Evolutionary conservation across 805 yeast species (phyloP), one percentile per base, ranked within the genome.

Genomic region (Lachancea dasiensis): DNA sequence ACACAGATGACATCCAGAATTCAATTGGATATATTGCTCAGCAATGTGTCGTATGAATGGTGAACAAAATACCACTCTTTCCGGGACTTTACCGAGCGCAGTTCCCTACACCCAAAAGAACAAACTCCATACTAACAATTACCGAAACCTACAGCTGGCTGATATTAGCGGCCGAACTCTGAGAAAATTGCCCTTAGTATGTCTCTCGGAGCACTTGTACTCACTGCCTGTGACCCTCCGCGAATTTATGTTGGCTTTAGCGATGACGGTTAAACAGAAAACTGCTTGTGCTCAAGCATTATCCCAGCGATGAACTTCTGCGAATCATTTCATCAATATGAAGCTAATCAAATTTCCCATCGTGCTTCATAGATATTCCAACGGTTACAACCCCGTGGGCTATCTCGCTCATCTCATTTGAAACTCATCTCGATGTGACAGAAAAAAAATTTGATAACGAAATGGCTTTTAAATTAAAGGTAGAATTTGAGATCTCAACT

Each of bases 121-220:
- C n/a, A n/a, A n/a, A n/a, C n/a, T n/a, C n/a, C n/a, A n/a, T 16
- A 33, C 34, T 28, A 31, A 36, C 36, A 10, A n/a, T 19, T 21
- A 19, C 6, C 15, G 18, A 13, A 30, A 6, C 7, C 7, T 14
- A 17, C 20, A 56, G 63, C 34, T 33, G 1, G 15, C 44, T 13
- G 41, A 48, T 4, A 31, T 55, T 9, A 59, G 61, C 41, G 64
- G 64, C n/a, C 50, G 64, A 35, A 48, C 47, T 1, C 36, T 56
- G 7, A 43, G 55, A 18, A 58, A 58, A 36, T 23, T 59, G 9
- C 60, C 64, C 3, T 35, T 59, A 19, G 30, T 41, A 5, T 52
- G 60, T 26, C 41, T 59, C 3, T 54, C 64, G 2, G 61, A 58
- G 28, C 42, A 52, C 39, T 49, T 51, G 30, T 36, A 41, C 5